A percentile compares a stretch with the other conserved stretches of the same genome.
Conservation (phyloP, 2,329 filamentous ascomycete genomes). For the Domatiomyces catenatus region DNA sequence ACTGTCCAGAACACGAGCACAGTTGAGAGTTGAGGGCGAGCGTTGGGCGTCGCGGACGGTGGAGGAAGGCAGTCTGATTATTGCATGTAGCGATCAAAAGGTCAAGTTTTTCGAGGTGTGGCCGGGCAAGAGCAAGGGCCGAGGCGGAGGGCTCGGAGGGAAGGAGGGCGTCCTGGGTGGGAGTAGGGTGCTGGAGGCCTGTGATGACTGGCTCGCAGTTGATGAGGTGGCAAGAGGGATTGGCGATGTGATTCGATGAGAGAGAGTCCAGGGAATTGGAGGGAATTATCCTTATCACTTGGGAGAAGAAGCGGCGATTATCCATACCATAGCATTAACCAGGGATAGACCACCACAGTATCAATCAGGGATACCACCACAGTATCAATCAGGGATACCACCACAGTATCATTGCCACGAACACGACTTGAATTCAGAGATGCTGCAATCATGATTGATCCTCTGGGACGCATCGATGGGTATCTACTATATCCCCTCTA, state of each 20-base stretch:
- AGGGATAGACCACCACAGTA: background rate
- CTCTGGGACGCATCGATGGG: background rate
- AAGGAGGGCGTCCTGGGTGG: slow-evolving; percentile 53
- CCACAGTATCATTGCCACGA: background rate
- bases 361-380: too few species aligned
- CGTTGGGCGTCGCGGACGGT: slow-evolving; percentile 40
- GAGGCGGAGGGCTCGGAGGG: slow-evolving; percentile 22
- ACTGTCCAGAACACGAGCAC: background rate
- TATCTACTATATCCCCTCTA: background rate
- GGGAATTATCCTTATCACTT: background rate
- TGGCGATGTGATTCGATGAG: slow-evolving; percentile 50
- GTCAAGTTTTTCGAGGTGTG: slow-evolving; percentile 95
- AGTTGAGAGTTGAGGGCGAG: slow-evolving; percentile 33
- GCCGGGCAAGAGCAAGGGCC: slow-evolving; percentile 45
- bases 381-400: background rate
- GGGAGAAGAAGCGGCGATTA: background rate
- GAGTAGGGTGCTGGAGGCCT: slow-evolving; percentile 68
- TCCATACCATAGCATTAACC: background rate
- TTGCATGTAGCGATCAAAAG: slow-evolving; percentile 79
- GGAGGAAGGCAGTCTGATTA: slow-evolving; percentile 70
- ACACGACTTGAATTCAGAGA: background rate
- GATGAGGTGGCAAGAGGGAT: slow-evolving; percentile 30
- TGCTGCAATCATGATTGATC: background rate
- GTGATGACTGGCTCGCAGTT: slow-evolving; percentile 60
- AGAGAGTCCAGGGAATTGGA: background rate